phyloP scores from a whole-genome alignment of 225 moss, liverwort and hornwort species.

The Marchantia polymorpha region DNA sequence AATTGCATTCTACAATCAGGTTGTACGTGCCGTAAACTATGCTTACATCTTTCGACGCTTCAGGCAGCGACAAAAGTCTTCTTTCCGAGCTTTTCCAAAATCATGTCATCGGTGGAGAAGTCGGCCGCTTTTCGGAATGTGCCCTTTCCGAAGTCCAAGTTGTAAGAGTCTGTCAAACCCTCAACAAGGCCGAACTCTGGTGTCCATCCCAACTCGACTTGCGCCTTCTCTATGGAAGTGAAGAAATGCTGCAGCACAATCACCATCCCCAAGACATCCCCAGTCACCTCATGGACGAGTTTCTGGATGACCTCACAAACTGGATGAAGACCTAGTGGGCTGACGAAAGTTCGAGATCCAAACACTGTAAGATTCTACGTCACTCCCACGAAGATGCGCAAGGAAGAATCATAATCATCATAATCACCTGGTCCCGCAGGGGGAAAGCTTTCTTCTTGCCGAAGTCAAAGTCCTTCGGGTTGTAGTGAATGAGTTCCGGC shows the following conservation, averaged over 20 bases:
- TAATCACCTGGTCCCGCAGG: conserved; percentile 77
- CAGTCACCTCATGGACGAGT: background rate
- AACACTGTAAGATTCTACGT: too few species aligned
- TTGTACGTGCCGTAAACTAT: conserved; percentile 4
- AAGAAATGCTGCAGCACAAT: conserved; percentile 84
- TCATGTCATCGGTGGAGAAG: conserved; percentile 91
- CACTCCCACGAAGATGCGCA: too few species aligned
- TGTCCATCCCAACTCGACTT: conserved; percentile 55
- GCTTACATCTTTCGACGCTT: conserved; percentile 30
- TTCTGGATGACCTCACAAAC: background rate
- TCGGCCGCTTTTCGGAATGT: conserved; percentile 89
- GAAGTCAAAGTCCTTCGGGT: conserved; percentile 98
- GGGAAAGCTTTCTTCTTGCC: conserved; percentile 99
- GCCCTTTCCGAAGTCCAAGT: conserved; percentile 82
- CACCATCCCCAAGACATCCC: background rate
- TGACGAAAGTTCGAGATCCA: too few species aligned
- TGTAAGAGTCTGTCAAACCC: conserved; percentile 78
- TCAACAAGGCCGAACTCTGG: conserved; percentile 78
- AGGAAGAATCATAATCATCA: background rate
- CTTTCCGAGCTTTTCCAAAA: conserved; percentile 83
- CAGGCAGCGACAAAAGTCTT: conserved; percentile 67
- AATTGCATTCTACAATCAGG: background rate
- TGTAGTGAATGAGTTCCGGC: conserved; percentile 91
- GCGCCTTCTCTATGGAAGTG: conserved; percentile 77
- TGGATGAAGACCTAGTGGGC: too few species aligned